A percentile compares a stretch with the other conserved stretches of the same genome.
phyloP scores from a whole-genome alignment of 2,329 filamentous ascomycete species.

The Pyrenophora tritici-repentis region DNA sequence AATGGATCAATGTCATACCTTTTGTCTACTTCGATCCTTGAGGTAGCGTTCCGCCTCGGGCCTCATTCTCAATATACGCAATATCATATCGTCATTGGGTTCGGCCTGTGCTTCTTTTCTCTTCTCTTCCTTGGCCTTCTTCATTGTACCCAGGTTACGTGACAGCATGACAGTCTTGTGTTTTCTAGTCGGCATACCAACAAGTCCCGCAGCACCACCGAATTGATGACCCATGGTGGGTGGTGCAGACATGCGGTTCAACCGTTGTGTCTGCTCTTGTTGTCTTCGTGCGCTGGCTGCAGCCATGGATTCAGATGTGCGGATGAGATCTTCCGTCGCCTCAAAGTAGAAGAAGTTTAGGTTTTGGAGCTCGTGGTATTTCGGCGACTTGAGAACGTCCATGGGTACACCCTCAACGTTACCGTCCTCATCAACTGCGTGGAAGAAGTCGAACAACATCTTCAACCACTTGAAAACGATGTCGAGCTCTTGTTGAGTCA shows the following conservation, averaged over 20 bases:
- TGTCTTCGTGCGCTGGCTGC: constrained; percentile 81
- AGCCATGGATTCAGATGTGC: constrained; percentile 96
- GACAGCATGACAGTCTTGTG: constrained; percentile 80
- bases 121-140: constrained; percentile 93
- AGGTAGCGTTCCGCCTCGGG: constrained; percentile 87
- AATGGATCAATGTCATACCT: constrained; percentile 48
- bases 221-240: constrained; percentile 60
- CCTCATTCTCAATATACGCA: constrained; percentile 92
- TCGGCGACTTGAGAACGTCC: constrained; percentile 92
- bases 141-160: constrained; percentile 94
- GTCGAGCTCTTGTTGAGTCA: constrained; percentile 87
- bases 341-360: constrained; percentile 99
- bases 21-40: constrained; percentile 87
- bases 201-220: constrained; percentile 58
- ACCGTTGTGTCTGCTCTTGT: constrained; percentile 61
- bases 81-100: constrained; percentile 96
- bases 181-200: constrained; percentile 63
- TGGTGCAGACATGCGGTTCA: constrained; percentile 73
- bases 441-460: constrained; percentile 91
- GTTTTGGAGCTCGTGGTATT: constrained; percentile 96
- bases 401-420: constrained; percentile 86
- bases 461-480: constrained; percentile 95
- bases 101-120: constrained; percentile 94
- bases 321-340: constrained; percentile 84
- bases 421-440: constrained; percentile 84